Evolutionary conservation across 495 filamentous ascomycete genomes (phyloP), one percentile per base, ranked within the genome.

Genomic region (Penicillium bialowiezense): DNA sequence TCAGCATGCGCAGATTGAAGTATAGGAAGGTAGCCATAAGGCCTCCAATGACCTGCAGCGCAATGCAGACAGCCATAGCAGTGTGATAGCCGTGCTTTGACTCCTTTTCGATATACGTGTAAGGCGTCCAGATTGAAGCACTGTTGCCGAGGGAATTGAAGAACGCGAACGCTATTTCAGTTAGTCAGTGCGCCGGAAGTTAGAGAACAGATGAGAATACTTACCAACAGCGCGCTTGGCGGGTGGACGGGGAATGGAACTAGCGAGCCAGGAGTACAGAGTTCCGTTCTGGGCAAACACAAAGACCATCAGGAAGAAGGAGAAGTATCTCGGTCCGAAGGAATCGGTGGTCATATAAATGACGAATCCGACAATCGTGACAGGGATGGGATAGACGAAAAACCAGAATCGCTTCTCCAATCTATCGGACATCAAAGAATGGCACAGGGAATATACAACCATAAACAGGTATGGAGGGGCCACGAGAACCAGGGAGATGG

Each of bases 401-500:
- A 78, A 79, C 70, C 75, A 76, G 68, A 78, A 79, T 17, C 77
- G 71, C 28, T 65, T 67, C 24, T 59, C 58, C 33, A 71, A 21
- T 4, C 60, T 67, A 54, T 80, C 78, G 8, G 76, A 80, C 34
- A 65, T 28, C 53, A 65, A 65, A 9, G 71, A 72, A 55, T 79
- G 75, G 3, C 54, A 46, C 10, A 77, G 58, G 41, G 68, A 72
- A 52, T 73, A 78, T 39, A 72, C 41, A 21, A 79, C 74, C 73
- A 79, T 79, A 63, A 81, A 79, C 38, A 81, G 46, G 54, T 81
- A 81, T 0, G 77, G 77, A 3, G 77, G 78, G 6, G 77, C 76
- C 12, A 78, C 73, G 2, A 80, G 68, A 10, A 81, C 59, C 13
- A 79, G 62, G 0, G 73, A 73, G 45, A 74, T 68, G 32, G 56